These are phyloP conservation scores for Melampsora larici-populina DNA, from an alignment of 1,284 basidiomycete genomes.

Conservation along the genomic window DNA sequence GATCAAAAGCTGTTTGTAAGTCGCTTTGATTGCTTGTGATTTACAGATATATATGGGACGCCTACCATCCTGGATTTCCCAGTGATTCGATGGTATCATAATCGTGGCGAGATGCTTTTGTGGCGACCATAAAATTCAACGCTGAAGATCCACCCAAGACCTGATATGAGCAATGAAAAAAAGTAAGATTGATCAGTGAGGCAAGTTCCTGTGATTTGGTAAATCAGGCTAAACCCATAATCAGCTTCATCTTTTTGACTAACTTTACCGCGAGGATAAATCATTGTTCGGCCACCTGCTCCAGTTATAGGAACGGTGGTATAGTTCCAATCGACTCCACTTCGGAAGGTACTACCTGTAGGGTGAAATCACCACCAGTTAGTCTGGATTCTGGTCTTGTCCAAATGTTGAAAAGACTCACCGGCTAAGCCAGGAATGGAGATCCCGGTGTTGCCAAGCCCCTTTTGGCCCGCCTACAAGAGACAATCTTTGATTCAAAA, in stretches of 20 bases:
- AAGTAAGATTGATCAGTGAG: background rate
- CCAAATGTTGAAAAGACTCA: background rate
- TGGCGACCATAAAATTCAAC: constrained; percentile 31
- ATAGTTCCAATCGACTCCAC: constrained; percentile 34
- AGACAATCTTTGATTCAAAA: background rate
- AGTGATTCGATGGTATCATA: constrained; percentile 30
- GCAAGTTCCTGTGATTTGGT: background rate
- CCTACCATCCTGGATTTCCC: constrained; percentile 40
- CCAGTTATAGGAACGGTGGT: constrained; percentile 17
- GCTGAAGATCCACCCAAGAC: constrained; percentile 42
- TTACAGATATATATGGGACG: background rate
- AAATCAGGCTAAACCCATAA: background rate
- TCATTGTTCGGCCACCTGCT: constrained; percentile 4
- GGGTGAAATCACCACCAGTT: background rate
- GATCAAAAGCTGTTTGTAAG: background rate
- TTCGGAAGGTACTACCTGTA: constrained; percentile 16
- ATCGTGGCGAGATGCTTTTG: constrained; percentile 28
- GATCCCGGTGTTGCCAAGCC: constrained; percentile 18
- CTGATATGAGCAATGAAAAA: background rate
- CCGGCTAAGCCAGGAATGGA: constrained; percentile 15
- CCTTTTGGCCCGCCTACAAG: constrained; percentile 22
- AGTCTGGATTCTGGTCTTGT: background rate
- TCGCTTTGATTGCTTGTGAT: background rate
- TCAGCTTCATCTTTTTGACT: background rate
- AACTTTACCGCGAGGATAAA: constrained; percentile 37